These are phyloP conservation scores for Colletotrichum lupini DNA, from an alignment of 2,329 filamentous ascomycete species.

Conservation along the genomic window DNA sequence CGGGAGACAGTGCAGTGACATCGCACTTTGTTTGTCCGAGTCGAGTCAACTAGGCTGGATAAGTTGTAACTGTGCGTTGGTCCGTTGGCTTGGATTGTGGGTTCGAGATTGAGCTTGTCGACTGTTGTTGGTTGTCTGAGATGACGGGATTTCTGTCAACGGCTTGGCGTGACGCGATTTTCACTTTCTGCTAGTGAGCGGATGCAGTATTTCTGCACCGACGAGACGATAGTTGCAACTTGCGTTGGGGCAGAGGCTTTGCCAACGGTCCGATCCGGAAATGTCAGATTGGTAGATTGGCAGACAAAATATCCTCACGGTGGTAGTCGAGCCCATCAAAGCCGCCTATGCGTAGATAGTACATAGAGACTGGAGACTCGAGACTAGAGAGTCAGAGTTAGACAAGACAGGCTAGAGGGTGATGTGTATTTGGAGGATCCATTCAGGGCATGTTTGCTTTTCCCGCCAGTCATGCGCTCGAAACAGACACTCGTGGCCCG, in stretches of 20 bases:
- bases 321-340: neutral
- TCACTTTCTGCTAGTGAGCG: neutral
- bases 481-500: neutral
- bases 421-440: neutral
- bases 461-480: neutral
- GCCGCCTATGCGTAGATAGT: neutral
- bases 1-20: neutral
- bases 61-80: neutral
- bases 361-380: neutral
- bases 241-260: neutral
- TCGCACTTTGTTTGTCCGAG: neutral
- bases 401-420: neutral
- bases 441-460: conserved; percentile 7
- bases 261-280: neutral
- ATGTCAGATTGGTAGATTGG: neutral
- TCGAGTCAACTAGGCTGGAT: neutral
- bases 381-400: neutral
- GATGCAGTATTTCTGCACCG: neutral
- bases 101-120: too few relatives aligned
- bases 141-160: neutral
- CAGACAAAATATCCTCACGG: neutral
- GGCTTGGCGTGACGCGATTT: neutral
- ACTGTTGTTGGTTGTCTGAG: neutral
- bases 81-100: neutral
- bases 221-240: neutral